Conservation (phyloP, 768 basidiomycete species). For the Calocybe indica region DNA sequence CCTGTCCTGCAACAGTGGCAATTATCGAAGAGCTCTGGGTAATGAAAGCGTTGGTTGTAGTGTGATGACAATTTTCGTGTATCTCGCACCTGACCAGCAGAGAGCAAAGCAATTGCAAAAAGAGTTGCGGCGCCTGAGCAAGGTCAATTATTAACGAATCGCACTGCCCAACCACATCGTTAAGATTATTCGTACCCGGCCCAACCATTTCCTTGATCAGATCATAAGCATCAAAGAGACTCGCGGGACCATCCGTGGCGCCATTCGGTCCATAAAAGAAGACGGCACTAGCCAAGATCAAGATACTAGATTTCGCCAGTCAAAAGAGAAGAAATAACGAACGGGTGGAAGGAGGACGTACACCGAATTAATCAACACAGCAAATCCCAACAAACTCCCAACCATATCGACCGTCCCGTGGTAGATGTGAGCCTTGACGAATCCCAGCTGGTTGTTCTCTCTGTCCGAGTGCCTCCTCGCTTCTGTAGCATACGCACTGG, state of each 20-base stretch:
- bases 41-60: neutral
- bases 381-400: conserved; percentile 70
- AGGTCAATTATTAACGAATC: neutral
- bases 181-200: conserved; percentile 36
- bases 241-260: conserved; percentile 41
- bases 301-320: conserved; percentile 42
- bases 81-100: conserved; percentile 61
- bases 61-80: neutral
- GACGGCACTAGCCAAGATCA: conserved; percentile 77
- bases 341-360: conserved; percentile 17
- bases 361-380: conserved; percentile 85
- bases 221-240: conserved; percentile 79
- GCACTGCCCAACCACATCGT: too few relatives aligned
- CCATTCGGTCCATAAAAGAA: conserved; percentile 51
- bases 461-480: conserved; percentile 46
- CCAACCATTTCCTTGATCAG: conserved; percentile 68
- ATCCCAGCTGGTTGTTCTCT: conserved; percentile 48
- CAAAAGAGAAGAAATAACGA: neutral
- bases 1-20: conserved; percentile 86
- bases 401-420: conserved; percentile 66
- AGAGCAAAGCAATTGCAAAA: conserved; percentile 83
- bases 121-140: conserved; percentile 68
- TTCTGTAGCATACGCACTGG: conserved; percentile 23
- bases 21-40: conserved; percentile 74
- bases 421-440: conserved; percentile 57